Base-by-base conservation (phyloP, 768 basidiomycete genomes). In the Boletus rufocinnamomeus region DNA sequence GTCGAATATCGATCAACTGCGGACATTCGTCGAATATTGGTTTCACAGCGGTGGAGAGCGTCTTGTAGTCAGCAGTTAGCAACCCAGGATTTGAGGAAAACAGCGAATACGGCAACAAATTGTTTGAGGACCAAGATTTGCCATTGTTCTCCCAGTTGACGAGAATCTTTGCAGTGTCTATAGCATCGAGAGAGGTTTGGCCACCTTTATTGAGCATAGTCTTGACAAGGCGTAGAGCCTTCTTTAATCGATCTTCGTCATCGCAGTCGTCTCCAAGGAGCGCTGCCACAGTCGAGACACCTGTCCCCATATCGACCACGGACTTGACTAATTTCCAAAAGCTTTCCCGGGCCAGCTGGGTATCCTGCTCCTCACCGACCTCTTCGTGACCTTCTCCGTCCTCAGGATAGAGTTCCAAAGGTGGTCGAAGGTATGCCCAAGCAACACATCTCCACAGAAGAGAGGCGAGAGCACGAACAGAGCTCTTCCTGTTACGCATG, bases 391-490 rank as follows among this genome's bases (percentile, higher is more conserved):
- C 50, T 25, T 71, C 71, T 19, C 69, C 69, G 7, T 64, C 69
- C 38, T 74, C 72, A 34, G 65, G 56, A 32, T 4, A 41, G 14
- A 2, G 35, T 27, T 59, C 65, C 32, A 68, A 70, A 7, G 80
- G 77, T 1, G 86, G 84, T 54, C 81, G 84, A 69, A 87, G 79
- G 68, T 84, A 91, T 13, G 77, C 80, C 89, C 88, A 91, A 7
- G 79, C 72, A 35, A 87, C 65, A 41, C 80, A 76, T 6, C 89
- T 82, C 91, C 90, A 93, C 21, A 84, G 75, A 4, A 87, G 65
- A 54, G 83, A 82, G 4, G 79, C 80, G 1, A 92, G 71, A 5
- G 79, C 83, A 16, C 90, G 81, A 6, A 91, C 79, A 4, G 84
- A 79, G 38, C 82, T 83, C 74, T 84, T 86, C 68, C 79, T 82